phyloP scores from a whole-genome alignment of 306 rosid species.

The Pueraria montana region DNA sequence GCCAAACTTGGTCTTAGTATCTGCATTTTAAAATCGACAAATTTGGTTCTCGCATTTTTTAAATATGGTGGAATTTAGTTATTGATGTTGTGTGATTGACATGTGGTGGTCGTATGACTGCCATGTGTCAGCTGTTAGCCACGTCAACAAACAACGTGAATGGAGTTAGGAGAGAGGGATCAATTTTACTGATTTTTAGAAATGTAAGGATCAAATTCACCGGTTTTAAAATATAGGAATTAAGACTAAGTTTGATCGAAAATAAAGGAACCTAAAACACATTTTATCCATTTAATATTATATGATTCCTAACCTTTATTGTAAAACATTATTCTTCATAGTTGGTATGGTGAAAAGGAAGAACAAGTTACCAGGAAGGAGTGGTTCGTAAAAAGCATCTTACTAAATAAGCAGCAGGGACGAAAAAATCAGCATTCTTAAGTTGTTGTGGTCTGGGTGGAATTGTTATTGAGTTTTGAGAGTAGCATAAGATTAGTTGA shows the following conservation, averaged over 20 bases:
- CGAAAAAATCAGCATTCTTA: background rate
- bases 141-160: background rate
- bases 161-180: too few relatives aligned
- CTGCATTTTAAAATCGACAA: background rate
- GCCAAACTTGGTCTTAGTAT: background rate
- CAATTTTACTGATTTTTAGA: too few relatives aligned
- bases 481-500: background rate
- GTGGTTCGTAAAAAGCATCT: background rate
- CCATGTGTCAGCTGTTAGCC: background rate
- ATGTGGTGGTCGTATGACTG: background rate
- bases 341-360: slow-evolving; percentile 11
- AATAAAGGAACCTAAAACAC: too few relatives aligned
- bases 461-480: background rate
- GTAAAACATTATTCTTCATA: background rate
- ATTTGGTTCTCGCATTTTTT: background rate
- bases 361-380: background rate
- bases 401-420: background rate
- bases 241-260: too few relatives aligned
- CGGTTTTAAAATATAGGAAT: background rate
- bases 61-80: background rate
- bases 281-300: background rate
- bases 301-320: too few relatives aligned
- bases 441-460: slow-evolving; percentile 6
- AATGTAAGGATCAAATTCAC: background rate
- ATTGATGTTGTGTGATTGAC: background rate